A percentile compares a stretch with the other conserved stretches of the same genome.
Conservation (phyloP, 2,329 filamentous ascomycete species). For the Colletotrichum sp. region DNA sequence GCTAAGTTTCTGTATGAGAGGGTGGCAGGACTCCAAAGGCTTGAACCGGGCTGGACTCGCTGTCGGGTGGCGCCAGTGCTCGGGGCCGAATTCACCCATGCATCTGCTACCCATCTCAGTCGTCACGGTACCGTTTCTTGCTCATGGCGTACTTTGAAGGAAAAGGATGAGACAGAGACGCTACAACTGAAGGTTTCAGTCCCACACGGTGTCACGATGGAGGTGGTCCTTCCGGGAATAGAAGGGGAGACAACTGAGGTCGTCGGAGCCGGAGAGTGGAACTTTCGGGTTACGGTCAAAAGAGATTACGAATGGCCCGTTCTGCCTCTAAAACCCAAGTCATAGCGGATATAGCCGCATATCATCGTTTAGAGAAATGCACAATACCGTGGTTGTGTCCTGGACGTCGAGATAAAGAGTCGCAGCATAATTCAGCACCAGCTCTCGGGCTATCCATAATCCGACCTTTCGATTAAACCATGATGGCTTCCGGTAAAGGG, state of each 20-base stretch:
- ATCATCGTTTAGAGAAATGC: background rate
- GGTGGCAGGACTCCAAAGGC: constrained; percentile 25
- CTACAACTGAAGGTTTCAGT: background rate
- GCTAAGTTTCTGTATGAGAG: constrained; percentile 39
- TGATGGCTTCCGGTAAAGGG: background rate
- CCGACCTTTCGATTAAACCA: background rate
- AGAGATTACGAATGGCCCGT: constrained; percentile 5
- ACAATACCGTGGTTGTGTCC: background rate
- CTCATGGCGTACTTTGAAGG: background rate
- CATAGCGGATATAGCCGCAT: background rate
- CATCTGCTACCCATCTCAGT: background rate
- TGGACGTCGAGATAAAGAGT: background rate
- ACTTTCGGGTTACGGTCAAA: background rate
- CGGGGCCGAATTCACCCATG: background rate
- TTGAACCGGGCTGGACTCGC: constrained; percentile 28
- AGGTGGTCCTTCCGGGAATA: constrained; percentile 5
- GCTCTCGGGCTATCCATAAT: background rate
- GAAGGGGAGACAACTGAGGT: background rate
- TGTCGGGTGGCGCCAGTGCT: background rate
- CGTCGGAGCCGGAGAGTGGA: background rate
- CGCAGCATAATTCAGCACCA: background rate
- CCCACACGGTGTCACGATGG: background rate
- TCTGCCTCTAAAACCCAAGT: background rate
- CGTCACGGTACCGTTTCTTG: background rate
- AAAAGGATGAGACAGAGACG: background rate